These are phyloP conservation scores for Teunomyces atbi DNA, from an alignment of 805 yeast species.

Conservation along the genomic window DNA sequence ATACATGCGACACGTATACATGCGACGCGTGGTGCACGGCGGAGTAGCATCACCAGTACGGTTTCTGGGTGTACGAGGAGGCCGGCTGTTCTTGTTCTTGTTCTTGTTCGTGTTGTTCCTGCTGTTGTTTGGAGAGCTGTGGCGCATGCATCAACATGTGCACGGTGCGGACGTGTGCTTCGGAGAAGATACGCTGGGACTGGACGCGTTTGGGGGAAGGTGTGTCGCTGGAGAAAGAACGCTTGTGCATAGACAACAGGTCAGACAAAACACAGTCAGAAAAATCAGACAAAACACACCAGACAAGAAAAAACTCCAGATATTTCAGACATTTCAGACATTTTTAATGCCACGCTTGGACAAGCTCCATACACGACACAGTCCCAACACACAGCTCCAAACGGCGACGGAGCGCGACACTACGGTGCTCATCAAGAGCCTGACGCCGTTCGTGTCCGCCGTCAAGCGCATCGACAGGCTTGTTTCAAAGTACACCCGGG, in stretches of 20 bases:
- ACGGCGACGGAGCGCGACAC: conserved; percentile 44
- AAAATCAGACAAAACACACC: neutral
- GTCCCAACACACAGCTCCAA: conserved; percentile 46
- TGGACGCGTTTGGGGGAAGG: conserved; percentile 20
- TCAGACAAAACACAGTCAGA: neutral
- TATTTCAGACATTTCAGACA: neutral
- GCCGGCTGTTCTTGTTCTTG: neutral
- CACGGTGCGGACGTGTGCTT: conserved; percentile 29
- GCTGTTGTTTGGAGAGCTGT: neutral
- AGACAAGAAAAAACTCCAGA: neutral
- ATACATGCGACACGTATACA: neutral
- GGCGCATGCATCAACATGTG: conserved; percentile 25
- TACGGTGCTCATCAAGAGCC: conserved; percentile 55
- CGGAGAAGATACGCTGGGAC: conserved; percentile 26
- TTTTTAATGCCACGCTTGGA: neutral
- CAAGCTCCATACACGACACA: conserved; percentile 44
- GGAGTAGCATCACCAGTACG: conserved; percentile 15
- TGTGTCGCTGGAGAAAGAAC: neutral
- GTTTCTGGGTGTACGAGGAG: conserved; percentile 10
- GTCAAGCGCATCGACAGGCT: conserved; percentile 60
- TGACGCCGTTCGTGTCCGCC: conserved; percentile 73
- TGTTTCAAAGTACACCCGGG: conserved; percentile 42
- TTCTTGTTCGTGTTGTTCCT: neutral
- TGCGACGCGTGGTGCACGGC: no score
- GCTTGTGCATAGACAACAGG: neutral